phyloP scores from a whole-genome alignment of 371 early-diverging fungal species.

The Syncephalastrum monosporum region DNA sequence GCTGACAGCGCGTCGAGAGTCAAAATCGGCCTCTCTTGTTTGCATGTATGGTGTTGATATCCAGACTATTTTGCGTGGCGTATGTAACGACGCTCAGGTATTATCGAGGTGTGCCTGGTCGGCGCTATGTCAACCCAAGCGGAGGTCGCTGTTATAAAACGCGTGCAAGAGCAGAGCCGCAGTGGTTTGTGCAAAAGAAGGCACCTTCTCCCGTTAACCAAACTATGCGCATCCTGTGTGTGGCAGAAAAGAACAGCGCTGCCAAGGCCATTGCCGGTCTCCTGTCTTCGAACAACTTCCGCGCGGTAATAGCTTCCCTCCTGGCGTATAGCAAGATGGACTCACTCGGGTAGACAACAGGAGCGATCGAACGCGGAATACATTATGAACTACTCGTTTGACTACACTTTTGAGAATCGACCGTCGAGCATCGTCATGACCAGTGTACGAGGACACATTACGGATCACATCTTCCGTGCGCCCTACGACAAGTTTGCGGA shows the following conservation, averaged over 20 bases:
- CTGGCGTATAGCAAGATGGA: not conserved
- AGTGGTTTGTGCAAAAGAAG: no score
- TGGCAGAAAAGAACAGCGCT: conserved; percentile 99
- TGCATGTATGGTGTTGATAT: no score
- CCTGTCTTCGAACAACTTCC: conserved; percentile 54
- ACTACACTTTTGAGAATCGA: conserved; percentile 55
- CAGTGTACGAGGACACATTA: conserved; percentile 81
- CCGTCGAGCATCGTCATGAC: conserved; percentile 82
- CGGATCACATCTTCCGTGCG: conserved; percentile 61
- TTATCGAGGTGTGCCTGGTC: no score
- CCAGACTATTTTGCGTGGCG: no score
- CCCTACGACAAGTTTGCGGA: conserved; percentile 61
- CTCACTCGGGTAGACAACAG: not conserved
- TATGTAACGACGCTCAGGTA: no score
- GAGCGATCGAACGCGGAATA: conserved; percentile 46
- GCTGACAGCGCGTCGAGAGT: no score
- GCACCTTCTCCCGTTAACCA: no score
- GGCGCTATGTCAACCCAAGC: no score
- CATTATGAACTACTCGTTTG: conserved; percentile 81
- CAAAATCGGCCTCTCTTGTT: no score
- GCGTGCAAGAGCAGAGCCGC: no score
- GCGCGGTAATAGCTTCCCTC: conserved; percentile 30
- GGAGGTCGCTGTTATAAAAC: no score
- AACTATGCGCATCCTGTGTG: conserved; percentile 77
- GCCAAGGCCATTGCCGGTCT: conserved; percentile 89